phyloP scores from a whole-genome alignment of 768 basidiomycete genomes.

The Hericium alpestre region DNA sequence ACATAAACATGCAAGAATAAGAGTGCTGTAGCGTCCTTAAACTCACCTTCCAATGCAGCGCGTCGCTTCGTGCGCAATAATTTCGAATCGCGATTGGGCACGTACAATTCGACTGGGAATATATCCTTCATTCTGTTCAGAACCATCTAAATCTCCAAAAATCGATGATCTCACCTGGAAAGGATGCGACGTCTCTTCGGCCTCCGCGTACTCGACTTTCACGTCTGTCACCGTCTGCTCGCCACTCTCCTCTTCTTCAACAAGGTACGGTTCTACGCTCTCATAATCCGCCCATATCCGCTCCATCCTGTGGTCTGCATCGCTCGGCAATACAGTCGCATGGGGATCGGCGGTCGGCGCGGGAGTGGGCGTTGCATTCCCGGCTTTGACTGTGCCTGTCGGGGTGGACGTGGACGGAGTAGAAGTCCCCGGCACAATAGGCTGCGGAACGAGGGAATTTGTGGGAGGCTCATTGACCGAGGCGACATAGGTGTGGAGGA shows the following conservation, averaged over 20 bases:
- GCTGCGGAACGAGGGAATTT: slow-evolving; percentile 22
- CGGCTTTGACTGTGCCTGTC: slow-evolving; percentile 3
- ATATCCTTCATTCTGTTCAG: slow-evolving; percentile 40
- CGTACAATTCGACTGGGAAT: slow-evolving; percentile 64
- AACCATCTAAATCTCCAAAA: neutral
- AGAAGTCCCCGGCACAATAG: neutral
- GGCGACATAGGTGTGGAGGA: slow-evolving; percentile 81
- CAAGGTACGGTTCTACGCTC: slow-evolving; percentile 62
- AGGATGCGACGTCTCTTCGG: slow-evolving; percentile 34
- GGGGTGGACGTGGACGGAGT: slow-evolving; percentile 5
- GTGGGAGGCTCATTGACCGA: slow-evolving; percentile 63
- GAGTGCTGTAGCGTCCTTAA: neutral
- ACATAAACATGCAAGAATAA: neutral
- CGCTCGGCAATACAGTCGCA: slow-evolving; percentile 46
- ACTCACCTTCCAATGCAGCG: slow-evolving; percentile 53
- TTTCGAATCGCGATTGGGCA: slow-evolving; percentile 57
- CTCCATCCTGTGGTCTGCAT: slow-evolving; percentile 80
- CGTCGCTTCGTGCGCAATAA: slow-evolving; percentile 27
- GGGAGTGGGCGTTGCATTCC: slow-evolving; percentile 6
- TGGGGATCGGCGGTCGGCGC: slow-evolving; percentile 5
- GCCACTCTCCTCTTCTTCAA: slow-evolving; percentile 25
- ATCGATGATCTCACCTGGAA: slow-evolving; percentile 39
- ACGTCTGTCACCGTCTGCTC: slow-evolving; percentile 43
- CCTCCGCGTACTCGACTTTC: slow-evolving; percentile 44
- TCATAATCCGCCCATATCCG: slow-evolving; percentile 83